A percentile compares a stretch with the other conserved stretches of the same genome.
These are phyloP conservation scores for Basipetospora chlamydospora DNA, from an alignment of 2,329 filamentous ascomycete genomes.

Conservation along the genomic window DNA sequence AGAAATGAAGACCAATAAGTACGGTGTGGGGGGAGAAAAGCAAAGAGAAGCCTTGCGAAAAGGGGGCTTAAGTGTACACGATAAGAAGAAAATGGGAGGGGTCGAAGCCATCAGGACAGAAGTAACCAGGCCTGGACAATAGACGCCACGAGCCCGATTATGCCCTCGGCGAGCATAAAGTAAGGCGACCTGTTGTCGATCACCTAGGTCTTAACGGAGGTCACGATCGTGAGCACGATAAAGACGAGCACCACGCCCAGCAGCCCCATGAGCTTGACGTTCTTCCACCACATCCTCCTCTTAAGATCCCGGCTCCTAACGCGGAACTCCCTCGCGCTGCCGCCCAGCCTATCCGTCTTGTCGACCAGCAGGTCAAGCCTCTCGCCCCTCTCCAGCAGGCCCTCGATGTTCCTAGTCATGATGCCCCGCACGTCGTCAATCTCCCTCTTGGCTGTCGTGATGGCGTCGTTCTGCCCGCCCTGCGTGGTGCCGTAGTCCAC, in stretches of 20 bases:
- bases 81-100: too few species aligned
- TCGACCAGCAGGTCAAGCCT: slow-evolving; percentile 87
- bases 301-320: slow-evolving; percentile 75
- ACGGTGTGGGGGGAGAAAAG: too few species aligned
- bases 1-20: too few species aligned
- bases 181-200: slow-evolving; percentile 18
- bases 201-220: slow-evolving; percentile 39
- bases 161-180: neutral
- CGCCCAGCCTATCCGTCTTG: slow-evolving; percentile 86
- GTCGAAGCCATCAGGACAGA: too few species aligned
- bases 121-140: too few species aligned
- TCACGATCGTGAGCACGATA: slow-evolving; percentile 40
- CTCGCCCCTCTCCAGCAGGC: slow-evolving; percentile 78
- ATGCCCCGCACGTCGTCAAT: slow-evolving; percentile 87
- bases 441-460: slow-evolving; percentile 70
- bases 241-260: slow-evolving; percentile 51
- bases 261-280: slow-evolving; percentile 83
- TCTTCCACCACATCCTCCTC: slow-evolving; percentile 99
- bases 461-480: slow-evolving; percentile 63
- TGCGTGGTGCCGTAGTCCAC: slow-evolving; percentile 70
- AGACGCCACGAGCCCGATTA: too few species aligned
- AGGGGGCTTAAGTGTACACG: too few species aligned
- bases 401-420: slow-evolving; percentile 92
- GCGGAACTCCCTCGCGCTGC: slow-evolving; percentile 78
- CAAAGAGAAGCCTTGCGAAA: too few species aligned